Conservation (phyloP, 441 rosid genomes). For the Gossypium trilobum region DNA sequence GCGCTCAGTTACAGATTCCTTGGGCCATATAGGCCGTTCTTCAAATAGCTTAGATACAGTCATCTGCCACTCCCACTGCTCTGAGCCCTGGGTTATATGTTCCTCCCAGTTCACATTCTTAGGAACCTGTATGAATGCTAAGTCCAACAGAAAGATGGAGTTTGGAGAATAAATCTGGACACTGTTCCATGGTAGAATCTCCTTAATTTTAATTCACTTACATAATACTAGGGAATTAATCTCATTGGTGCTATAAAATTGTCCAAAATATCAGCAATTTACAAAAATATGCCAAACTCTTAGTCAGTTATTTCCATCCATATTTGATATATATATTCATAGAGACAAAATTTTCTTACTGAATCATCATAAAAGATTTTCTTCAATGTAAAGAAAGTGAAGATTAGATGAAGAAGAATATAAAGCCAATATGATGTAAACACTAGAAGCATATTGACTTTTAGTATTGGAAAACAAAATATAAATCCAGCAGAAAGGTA, state of each 20-base stretch:
- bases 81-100: slow-evolving; percentile 37
- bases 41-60: slow-evolving; percentile 75
- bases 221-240: not conserved
- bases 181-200: slow-evolving; percentile 3
- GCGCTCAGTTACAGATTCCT: slow-evolving; percentile 53
- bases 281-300: not conserved
- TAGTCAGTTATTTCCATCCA: not conserved
- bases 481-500: slow-evolving; percentile 9
- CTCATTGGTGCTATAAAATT: not conserved
- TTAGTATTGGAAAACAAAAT: not conserved
- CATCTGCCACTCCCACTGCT: slow-evolving; percentile 68
- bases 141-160: slow-evolving; percentile 24
- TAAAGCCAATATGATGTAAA: not conserved
- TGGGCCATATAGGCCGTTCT: slow-evolving; percentile 87
- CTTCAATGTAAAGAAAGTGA: not conserved
- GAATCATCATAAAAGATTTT: not conserved
- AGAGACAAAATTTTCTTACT: not conserved
- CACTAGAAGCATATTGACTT: not conserved
- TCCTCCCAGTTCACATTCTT: slow-evolving; percentile 72
- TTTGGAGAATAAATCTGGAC: not conserved
- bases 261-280: not conserved
- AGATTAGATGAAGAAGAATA: not conserved
- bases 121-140: slow-evolving; percentile 73
- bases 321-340: not conserved
- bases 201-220: not conserved